Base-by-base conservation (phyloP, 176 grass and related monocot genomes). In the Aegilops tauschii region DNA sequence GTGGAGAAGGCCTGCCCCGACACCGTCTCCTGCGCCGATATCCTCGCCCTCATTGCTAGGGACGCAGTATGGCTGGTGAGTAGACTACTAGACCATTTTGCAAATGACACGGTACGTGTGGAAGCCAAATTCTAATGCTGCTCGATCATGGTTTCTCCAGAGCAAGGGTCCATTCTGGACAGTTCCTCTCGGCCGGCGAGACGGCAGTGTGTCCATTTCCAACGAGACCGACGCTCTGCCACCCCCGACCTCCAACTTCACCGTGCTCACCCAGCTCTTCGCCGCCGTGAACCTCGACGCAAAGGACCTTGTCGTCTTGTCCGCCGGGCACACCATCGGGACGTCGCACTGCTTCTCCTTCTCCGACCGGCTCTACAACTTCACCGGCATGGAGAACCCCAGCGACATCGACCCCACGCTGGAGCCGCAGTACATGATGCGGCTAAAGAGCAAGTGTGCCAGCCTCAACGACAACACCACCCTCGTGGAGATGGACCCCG, bases 301-400 rank as follows among this genome's bases (percentile, higher is more conserved):
- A 37, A 98, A 94, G 81, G 94, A 99, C 87, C 73, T 99, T 1
- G 97, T 90, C 27, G 94, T 99, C 6, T 87, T 99, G 49, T 99
- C 49, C 5, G 96, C 86, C 1, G 93, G 65, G 18, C 96, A 98
- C 90, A 96, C 96, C 18, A 92, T 98, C n/a, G 96, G 96, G 14
- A 98, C 83, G 2, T 84, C 92, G 0, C 90, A 98, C 81, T 98
- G 96, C 86, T 52, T 74, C 45, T 67, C 86, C 58, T 92, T 95
- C 82, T 76, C 40, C 4, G 84, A 95, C 88, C 81, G 96, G 0
- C 77, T 95, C 56, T 95, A 94, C 88, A 98, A 98, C 90, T 99
- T 90, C 78, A 99, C 97, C 13, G 92, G 97, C 27, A 27, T 82
- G 44, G 91, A 85, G 54, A 95, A 84, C 81, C 39, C 69, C 37